Percentiles rank a stretch among this genome's conserved stretches.
Evolutionary conservation across 805 yeast species (phyloP).

Genomic region (Kodamaea sagamina): DNA sequence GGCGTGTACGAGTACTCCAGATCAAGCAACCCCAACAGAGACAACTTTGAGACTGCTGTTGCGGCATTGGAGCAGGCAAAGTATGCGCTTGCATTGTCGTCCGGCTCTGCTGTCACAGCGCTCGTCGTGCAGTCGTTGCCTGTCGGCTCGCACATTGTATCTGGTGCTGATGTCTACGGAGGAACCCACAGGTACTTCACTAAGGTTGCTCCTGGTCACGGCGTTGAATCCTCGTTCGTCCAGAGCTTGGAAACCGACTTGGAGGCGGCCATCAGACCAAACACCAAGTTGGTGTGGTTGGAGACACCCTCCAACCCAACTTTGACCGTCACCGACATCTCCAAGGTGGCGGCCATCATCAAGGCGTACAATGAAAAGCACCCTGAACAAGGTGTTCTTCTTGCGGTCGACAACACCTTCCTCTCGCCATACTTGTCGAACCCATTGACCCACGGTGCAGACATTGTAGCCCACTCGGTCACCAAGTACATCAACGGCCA

Average conservation of each 20-base stretch:
- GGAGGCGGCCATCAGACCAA: conserved; percentile 53
- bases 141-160: conserved; percentile 69
- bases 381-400: conserved; percentile 49
- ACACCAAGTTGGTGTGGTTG: conserved; percentile 80
- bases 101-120: conserved; percentile 88
- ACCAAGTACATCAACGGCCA: conserved; percentile 92
- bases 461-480: conserved; percentile 83
- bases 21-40: conserved; percentile 85
- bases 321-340: conserved; percentile 72
- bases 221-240: conserved; percentile 68
- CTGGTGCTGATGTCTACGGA: conserved; percentile 86
- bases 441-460: conserved; percentile 83
- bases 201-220: conserved; percentile 78
- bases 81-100: conserved; percentile 73
- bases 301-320: conserved; percentile 92
- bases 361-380: conserved; percentile 44
- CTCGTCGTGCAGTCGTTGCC: conserved; percentile 72
- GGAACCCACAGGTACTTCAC: conserved; percentile 92
- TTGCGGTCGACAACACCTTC: conserved; percentile 88
- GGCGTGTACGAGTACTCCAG: conserved; percentile 84
- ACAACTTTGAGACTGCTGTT: conserved; percentile 73
- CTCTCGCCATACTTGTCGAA: conserved; percentile 84
- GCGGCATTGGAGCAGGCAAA: conserved; percentile 79
- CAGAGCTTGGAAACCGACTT: conserved; percentile 63
- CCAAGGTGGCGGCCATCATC: conserved; percentile 58